Evolutionary conservation across 768 basidiomycete species (phyloP), one percentile per base, ranked within the genome.

Genomic region (Podaxis mareebaensis): DNA sequence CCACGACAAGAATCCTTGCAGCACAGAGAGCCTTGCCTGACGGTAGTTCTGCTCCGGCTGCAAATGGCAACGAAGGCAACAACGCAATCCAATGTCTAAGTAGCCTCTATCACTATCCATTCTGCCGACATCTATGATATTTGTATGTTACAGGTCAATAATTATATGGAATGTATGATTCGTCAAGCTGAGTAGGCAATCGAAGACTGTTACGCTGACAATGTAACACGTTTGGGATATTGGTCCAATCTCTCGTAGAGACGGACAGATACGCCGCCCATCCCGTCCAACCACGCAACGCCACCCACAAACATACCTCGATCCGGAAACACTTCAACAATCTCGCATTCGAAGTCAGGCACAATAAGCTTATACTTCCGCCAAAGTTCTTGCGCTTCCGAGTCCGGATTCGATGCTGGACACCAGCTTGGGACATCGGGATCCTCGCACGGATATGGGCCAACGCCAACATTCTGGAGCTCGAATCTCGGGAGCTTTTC

Each of bases 311-410:
- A 90, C 88, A 91, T 90, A 12, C 85, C 81, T 42, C 89, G 72
- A 49, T 84, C 83, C 0, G 86, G 84, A 69, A 91, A 91, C 4
- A 86, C 84, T 66, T 91, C 89, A 63, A 85, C 70, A 55, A 91
- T 90, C 65, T 89, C 86, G 68, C 87, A 86, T 57, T 83, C 78
- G 70, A 90, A 85, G 20, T 85, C 83, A 24, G 84, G 81, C 0
- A 82, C 79, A 48, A 75, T 75, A 2, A 90, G 81, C 28, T 73
- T 81, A 68, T 91, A 91, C 57, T 79, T 86, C 59, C 87, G 76
- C 79, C 83, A 82, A 1, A 88, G 74, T 65, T 74, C 42, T 13
- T 44, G 42, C 0, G 42, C 0, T n/a, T n/a, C 42, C 6, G 42
- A 17, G 15, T 44, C 42, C 42, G 42, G 42, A 17, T 44, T 44